Percentiles rank a stretch among this genome's conserved stretches.
Conservation (phyloP, 768 basidiomycete genomes). For the Pleurotus ostreatus region DNA sequence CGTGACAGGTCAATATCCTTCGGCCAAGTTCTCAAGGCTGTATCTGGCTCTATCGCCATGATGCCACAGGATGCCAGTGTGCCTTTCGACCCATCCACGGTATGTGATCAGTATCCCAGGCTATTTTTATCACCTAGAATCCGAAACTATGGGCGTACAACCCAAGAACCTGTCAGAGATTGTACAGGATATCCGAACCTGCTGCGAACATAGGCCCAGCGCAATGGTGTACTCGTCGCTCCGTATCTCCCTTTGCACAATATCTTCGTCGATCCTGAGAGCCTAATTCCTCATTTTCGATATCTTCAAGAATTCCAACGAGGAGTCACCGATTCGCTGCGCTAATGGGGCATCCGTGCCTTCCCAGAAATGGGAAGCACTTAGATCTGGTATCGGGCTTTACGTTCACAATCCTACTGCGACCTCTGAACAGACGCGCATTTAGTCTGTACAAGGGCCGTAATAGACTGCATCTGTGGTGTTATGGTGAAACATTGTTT, state of each 20-base stretch:
- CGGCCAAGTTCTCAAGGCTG: slow-evolving; percentile 4
- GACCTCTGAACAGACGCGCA: too few relatives aligned
- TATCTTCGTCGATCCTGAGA: slow-evolving; percentile 5
- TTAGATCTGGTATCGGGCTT: too few relatives aligned
- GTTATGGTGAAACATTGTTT: slow-evolving; percentile 1
- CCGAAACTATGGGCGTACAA: slow-evolving; percentile 2
- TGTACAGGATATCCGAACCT: slow-evolving; percentile 5
- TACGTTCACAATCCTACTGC: too few relatives aligned
- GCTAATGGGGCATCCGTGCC: background rate
- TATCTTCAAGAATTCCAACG: background rate
- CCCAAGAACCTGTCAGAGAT: background rate
- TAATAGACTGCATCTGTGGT: background rate
- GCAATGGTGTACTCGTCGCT: background rate
- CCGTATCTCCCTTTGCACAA: background rate
- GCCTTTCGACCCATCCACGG: slow-evolving; percentile 4
- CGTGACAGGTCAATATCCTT: slow-evolving; percentile 1
- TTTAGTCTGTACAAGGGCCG: background rate
- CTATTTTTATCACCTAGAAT: slow-evolving; percentile 3
- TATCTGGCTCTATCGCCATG: slow-evolving; percentile 5
- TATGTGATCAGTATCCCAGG: background rate
- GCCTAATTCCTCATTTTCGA: slow-evolving; percentile 1
- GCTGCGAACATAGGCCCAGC: slow-evolving; percentile 6
- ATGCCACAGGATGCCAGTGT: background rate
- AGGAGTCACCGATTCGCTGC: slow-evolving; percentile 5
- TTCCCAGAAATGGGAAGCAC: too few relatives aligned